Conservation (phyloP, 1,284 basidiomycete genomes). For the Anthracocystis walkeri region DNA sequence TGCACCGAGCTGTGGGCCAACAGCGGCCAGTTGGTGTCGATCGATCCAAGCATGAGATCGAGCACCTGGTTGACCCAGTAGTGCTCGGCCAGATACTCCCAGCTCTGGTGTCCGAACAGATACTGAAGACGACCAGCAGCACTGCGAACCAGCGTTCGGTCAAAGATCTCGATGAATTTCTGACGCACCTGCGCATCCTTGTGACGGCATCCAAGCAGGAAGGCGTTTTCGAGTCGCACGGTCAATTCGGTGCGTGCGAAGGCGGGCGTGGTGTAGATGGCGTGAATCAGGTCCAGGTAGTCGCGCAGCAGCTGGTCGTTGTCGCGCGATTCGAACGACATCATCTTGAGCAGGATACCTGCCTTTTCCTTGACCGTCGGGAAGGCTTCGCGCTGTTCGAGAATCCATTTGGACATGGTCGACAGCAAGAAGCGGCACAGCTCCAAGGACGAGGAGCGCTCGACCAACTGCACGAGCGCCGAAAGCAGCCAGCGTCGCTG, state of each 20-base stretch:
- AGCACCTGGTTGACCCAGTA: constrained; percentile 96
- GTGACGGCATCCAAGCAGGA: constrained; percentile 90
- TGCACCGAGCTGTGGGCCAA: constrained; percentile 34
- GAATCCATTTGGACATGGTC: constrained; percentile 87
- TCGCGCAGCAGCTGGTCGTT: constrained; percentile 81
- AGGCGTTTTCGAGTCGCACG: constrained; percentile 89
- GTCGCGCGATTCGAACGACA: constrained; percentile 80
- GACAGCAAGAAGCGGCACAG: constrained; percentile 90
- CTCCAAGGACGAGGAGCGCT: constrained; percentile 86
- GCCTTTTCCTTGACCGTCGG: constrained; percentile 98
- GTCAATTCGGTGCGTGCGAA: constrained; percentile 93
- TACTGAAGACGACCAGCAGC: constrained; percentile 87
- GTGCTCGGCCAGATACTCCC: constrained; percentile 91
- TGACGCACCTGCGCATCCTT: constrained; percentile 83
- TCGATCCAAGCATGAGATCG: constrained; percentile 82
- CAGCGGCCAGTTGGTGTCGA: constrained; percentile 58
- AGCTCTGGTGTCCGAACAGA: constrained; percentile 91
- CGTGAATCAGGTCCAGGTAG: constrained; percentile 90
- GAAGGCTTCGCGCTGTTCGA: constrained; percentile 73
- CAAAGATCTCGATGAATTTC: constrained; percentile 90
- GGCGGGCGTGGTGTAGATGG: constrained; percentile 89
- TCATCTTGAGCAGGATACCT: constrained; percentile 89
- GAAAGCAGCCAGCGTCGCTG: constrained; percentile 78
- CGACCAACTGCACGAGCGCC: constrained; percentile 82
- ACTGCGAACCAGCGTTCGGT: constrained; percentile 86